A percentile compares a stretch with the other conserved stretches of the same genome.
phyloP scores from a whole-genome alignment of 2,329 filamentous ascomycete genomes.

The Pseudogymnoascus sp. region DNA sequence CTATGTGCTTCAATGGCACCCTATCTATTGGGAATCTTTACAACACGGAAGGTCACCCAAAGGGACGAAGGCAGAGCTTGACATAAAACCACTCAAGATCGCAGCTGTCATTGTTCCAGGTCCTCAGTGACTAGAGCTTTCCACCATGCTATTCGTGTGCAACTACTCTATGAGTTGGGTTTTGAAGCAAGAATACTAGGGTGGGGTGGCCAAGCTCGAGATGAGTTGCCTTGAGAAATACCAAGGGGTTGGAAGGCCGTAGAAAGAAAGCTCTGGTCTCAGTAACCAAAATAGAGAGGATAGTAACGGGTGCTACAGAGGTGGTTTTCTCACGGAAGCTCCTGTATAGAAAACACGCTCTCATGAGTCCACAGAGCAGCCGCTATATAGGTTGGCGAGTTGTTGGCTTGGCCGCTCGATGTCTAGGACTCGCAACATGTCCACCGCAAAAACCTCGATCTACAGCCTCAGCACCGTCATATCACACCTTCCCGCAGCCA shows the following conservation, averaged over 20 bases:
- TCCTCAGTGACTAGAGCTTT: not conserved
- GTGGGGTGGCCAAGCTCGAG: not conserved
- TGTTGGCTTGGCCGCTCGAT: not conserved
- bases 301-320: not conserved
- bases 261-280: not conserved
- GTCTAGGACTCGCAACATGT: not conserved
- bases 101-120: not conserved
- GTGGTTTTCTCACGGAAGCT: not conserved
- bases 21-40: not conserved
- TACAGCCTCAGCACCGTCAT: not conserved
- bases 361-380: not conserved
- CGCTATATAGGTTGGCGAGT: not conserved
- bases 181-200: not conserved
- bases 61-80: not conserved
- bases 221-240: not conserved
- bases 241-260: not conserved
- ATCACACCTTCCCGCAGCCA: not conserved
- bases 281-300: not conserved
- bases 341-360: no score
- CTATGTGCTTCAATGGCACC: not conserved
- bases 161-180: not conserved
- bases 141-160: not conserved
- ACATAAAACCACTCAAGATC: not conserved
- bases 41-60: not conserved
- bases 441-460: not conserved